These are phyloP conservation scores for Ascochyta fabae DNA, from an alignment of 2,329 filamentous ascomycete species.

Conservation along the genomic window DNA sequence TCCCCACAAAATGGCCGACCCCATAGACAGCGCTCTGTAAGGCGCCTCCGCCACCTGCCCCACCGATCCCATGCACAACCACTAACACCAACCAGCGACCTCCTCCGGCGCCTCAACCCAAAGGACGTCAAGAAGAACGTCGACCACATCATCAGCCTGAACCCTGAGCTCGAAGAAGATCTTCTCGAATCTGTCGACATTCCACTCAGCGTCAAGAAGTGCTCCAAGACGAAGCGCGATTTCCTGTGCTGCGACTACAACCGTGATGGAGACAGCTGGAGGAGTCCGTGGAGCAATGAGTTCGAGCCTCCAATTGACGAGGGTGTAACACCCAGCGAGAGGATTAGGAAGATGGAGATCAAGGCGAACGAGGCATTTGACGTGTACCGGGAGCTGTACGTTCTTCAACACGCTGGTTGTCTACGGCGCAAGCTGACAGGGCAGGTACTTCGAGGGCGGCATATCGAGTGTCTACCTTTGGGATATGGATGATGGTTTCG, in stretches of 20 bases:
- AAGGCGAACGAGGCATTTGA: slow-evolving; percentile 96
- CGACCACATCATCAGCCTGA: slow-evolving; percentile 83
- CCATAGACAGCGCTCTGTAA: slow-evolving; percentile 74
- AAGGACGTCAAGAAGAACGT: slow-evolving; percentile 90
- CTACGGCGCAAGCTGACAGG: slow-evolving; percentile 26
- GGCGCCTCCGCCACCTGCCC: slow-evolving; percentile 31
- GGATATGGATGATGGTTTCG: slow-evolving; percentile 98
- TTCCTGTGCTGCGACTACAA: slow-evolving; percentile 99
- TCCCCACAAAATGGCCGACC: slow-evolving; percentile 42
- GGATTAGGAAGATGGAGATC: slow-evolving; percentile 91
- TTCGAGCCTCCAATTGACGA: slow-evolving; percentile 90
- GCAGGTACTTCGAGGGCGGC: slow-evolving; percentile 88
- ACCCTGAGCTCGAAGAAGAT: slow-evolving; percentile 93
- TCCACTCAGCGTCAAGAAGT: slow-evolving; percentile 84
- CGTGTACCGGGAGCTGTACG: slow-evolving; percentile 85
- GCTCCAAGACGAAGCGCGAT: slow-evolving; percentile 87
- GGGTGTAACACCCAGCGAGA: slow-evolving; percentile 85
- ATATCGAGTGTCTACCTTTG: slow-evolving; percentile 97
- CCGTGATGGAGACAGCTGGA: slow-evolving; percentile 96
- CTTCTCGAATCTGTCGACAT: slow-evolving; percentile 98
- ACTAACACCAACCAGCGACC: slow-evolving; percentile 69
- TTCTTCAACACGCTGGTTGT: slow-evolving; percentile 16
- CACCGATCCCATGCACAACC: slow-evolving; percentile 1
- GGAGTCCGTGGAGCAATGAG: slow-evolving; percentile 98
- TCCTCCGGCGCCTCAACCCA: slow-evolving; percentile 95